Percentiles rank a stretch among this genome's conserved stretches.
Conservation (phyloP, 2,329 filamentous ascomycete species). For the Alternaria angustiovoidea region DNA sequence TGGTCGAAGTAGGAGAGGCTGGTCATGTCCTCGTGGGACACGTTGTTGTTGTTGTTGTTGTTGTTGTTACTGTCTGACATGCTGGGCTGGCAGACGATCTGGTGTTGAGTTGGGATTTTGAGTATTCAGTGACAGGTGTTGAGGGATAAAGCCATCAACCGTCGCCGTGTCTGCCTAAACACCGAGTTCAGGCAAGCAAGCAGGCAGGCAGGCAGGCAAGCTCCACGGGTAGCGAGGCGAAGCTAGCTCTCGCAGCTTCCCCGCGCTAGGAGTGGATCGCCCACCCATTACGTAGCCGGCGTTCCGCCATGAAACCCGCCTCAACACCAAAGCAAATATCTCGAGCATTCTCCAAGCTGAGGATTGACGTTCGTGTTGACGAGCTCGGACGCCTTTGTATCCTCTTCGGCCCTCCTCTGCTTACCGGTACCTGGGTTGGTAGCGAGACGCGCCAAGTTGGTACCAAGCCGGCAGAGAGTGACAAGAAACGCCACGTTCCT, state of each 20-base stretch:
- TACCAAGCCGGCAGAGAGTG: conserved; percentile 33
- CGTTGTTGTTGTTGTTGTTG: conserved; percentile 21
- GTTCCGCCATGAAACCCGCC: not conserved
- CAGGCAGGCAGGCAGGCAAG: conserved; percentile 4
- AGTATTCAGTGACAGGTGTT: conserved; percentile 17
- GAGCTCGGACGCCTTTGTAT: not conserved
- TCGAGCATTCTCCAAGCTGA: not conserved
- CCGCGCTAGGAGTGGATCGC: conserved; percentile 7
- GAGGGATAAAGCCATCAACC: conserved; percentile 1
- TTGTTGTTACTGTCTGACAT: conserved; percentile 7
- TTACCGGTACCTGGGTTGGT: conserved; percentile 3
- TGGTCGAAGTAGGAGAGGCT: conserved; percentile 55
- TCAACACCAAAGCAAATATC: conserved; percentile 13
- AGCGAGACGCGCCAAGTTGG: conserved; percentile 28
- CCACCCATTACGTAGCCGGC: conserved; percentile 10
- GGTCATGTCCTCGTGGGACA: conserved; percentile 46
- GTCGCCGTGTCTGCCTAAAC: conserved; percentile 9
- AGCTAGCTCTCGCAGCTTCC: conserved; percentile 7
- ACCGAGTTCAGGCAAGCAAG: not conserved
- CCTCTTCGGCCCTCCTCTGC: not conserved
- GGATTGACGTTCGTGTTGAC: not conserved
- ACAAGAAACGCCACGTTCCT: conserved; percentile 30
- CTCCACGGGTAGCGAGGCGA: not conserved
- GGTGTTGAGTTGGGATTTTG: not conserved
- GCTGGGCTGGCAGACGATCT: conserved; percentile 36